phyloP scores from a whole-genome alignment of 345 rosid genomes.

The Clausena lansium region DNA sequence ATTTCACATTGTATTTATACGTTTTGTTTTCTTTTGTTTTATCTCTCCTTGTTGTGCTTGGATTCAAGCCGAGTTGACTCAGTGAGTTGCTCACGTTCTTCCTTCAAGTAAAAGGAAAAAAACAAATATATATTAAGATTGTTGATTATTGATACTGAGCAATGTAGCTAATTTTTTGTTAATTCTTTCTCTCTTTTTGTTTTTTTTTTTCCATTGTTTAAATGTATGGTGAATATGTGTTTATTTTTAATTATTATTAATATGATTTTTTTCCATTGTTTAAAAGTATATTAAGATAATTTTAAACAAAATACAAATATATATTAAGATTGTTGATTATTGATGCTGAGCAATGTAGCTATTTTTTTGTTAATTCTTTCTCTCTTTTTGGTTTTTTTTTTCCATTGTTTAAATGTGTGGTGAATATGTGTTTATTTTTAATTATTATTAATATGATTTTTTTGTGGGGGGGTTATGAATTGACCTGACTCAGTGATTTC shows the following conservation, averaged over 20 bases:
- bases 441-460: background rate
- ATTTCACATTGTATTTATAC: background rate
- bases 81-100: background rate
- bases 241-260: background rate
- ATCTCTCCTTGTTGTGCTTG: background rate
- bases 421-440: slow-evolving; percentile 14
- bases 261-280: background rate
- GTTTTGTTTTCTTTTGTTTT: background rate
- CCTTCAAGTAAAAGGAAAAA: background rate
- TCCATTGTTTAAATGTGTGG: background rate
- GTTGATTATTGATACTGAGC: background rate
- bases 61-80: slow-evolving; percentile 8
- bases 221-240: slow-evolving; percentile 5
- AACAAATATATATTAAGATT: background rate
- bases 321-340: background rate
- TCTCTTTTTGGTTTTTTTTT: background rate
- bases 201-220: background rate
- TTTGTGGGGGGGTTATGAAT: slow-evolving; percentile 17
- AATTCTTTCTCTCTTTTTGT: background rate
- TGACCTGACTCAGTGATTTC: slow-evolving; percentile 26
- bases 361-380: background rate
- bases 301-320: too few species aligned
- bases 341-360: slow-evolving; percentile 1
- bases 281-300: too few species aligned
- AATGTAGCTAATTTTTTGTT: too few species aligned